Percentiles rank a stretch among this genome's conserved stretches.
Conservation (phyloP, 805 yeast species). For the Candida sithepensis region DNA sequence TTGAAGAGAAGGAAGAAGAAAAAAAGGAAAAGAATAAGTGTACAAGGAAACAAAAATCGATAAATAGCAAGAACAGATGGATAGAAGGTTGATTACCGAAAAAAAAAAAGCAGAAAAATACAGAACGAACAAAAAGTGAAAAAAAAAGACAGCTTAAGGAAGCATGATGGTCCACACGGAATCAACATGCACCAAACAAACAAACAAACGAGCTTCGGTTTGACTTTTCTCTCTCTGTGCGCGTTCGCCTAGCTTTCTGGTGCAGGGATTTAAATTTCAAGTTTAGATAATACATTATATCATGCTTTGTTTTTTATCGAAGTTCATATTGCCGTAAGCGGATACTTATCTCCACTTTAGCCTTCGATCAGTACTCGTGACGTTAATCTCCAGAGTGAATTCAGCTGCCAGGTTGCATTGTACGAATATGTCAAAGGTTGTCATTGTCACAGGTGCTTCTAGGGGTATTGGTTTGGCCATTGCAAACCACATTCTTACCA, state of each 20-base stretch:
- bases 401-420: no score
- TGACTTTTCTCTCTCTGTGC: neutral
- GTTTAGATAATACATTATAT: no score
- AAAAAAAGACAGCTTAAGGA: neutral
- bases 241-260: no score
- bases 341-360: no score
- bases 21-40: neutral
- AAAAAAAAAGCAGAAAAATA: neutral
- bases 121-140: neutral
- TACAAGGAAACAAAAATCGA: neutral
- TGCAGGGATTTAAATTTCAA: no score
- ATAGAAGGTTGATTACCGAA: neutral
- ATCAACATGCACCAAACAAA: no score
- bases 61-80: no score
- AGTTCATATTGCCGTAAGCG: no score
- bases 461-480: conserved; percentile 83
- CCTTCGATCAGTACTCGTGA: no score
- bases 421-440: conserved; percentile 27
- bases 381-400: no score
- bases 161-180: no score
- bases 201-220: neutral
- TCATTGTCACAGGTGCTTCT: conserved; percentile 61
- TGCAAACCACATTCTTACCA: conserved; percentile 46
- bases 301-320: no score
- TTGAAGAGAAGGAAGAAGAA: neutral